Conservation (phyloP, 495 filamentous ascomycete species). For the Neurospora africana region DNA sequence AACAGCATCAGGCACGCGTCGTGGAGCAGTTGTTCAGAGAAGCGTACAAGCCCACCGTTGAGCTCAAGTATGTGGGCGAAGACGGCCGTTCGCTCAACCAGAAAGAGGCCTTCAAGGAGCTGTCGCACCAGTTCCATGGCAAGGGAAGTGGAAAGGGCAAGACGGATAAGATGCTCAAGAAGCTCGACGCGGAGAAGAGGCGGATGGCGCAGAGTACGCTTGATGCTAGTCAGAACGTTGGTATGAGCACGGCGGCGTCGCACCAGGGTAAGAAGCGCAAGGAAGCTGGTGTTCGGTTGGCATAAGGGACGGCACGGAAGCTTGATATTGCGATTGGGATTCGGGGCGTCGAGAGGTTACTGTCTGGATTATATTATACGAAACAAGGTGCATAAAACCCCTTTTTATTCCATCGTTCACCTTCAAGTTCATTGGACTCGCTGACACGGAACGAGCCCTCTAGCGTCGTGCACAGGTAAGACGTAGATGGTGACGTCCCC, state of each 20-base stretch:
- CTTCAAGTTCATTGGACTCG: background rate
- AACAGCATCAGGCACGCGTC: slow-evolving; percentile 67
- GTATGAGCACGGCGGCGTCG: slow-evolving; percentile 71
- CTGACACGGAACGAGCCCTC: slow-evolving; percentile 1
- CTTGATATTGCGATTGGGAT: background rate
- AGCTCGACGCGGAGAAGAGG: slow-evolving; percentile 92
- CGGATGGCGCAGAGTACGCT: slow-evolving; percentile 68
- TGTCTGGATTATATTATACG: background rate
- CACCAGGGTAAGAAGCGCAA: slow-evolving; percentile 70
- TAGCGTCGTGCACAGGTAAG: background rate
- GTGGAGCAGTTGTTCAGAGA: slow-evolving; percentile 75
- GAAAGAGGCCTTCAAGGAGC: slow-evolving; percentile 86
- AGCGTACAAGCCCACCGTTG: slow-evolving; percentile 80
- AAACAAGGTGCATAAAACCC: slow-evolving; percentile 5
- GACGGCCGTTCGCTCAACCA: slow-evolving; percentile 72
- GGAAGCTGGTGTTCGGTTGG: slow-evolving; percentile 82
- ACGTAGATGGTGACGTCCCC: background rate
- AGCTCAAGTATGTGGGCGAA: slow-evolving; percentile 84
- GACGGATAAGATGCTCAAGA: slow-evolving; percentile 93
- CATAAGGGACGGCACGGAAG: slow-evolving; percentile 26
- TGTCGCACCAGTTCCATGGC: slow-evolving; percentile 95
- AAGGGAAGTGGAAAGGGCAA: slow-evolving; percentile 96
- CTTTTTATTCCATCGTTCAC: background rate
- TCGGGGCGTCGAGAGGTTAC: background rate
- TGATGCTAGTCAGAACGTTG: slow-evolving; percentile 70